A percentile compares a stretch with the other conserved stretches of the same genome.
phyloP scores from a whole-genome alignment of 163 green algal species.

The Scenedesmus sp. region DNA sequence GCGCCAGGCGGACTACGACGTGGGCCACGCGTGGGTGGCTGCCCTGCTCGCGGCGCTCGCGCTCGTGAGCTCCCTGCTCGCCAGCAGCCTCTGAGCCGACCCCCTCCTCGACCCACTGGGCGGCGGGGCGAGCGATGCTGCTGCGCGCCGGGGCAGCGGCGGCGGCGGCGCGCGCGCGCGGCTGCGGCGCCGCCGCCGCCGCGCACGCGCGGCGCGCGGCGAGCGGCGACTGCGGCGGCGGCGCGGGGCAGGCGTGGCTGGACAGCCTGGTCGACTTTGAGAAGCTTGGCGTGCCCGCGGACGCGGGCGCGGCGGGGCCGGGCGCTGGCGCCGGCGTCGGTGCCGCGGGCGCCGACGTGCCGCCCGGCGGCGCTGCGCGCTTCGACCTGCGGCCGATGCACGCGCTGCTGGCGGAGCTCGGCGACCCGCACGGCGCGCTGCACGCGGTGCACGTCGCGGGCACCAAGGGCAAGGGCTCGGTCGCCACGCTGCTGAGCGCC shows the following conservation, averaged over 20 bases:
- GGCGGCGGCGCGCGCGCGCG: neutral
- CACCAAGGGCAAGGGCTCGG: conserved; percentile 91
- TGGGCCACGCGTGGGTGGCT: conserved; percentile 15
- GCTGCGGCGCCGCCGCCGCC: neutral
- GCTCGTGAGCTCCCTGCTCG: neutral
- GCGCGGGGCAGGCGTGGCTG: conserved; percentile 19
- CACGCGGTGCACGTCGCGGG: conserved; percentile 72
- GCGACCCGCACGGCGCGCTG: conserved; percentile 66
- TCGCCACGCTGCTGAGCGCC: conserved; percentile 69
- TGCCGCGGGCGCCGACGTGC: no score
- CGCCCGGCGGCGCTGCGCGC: conserved; percentile 4
- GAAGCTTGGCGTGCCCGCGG: conserved; percentile 66
- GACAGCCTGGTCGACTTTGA: conserved; percentile 72
- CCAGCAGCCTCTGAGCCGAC: no score
- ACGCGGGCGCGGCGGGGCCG: conserved; percentile 55
- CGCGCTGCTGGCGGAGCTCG: conserved; percentile 65
- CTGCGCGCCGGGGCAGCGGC: neutral
- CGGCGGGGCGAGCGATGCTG: neutral
- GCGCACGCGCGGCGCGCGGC: neutral
- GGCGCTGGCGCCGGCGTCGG: no score
- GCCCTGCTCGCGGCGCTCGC: conserved; percentile 8
- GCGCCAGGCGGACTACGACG: conserved; percentile 33
- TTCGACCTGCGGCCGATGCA: conserved; percentile 83
- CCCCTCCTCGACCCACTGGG: no score
- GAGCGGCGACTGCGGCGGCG: neutral